These are phyloP conservation scores for Penicillium chermesinum DNA, from an alignment of 495 filamentous ascomycete species.

Conservation along the genomic window DNA sequence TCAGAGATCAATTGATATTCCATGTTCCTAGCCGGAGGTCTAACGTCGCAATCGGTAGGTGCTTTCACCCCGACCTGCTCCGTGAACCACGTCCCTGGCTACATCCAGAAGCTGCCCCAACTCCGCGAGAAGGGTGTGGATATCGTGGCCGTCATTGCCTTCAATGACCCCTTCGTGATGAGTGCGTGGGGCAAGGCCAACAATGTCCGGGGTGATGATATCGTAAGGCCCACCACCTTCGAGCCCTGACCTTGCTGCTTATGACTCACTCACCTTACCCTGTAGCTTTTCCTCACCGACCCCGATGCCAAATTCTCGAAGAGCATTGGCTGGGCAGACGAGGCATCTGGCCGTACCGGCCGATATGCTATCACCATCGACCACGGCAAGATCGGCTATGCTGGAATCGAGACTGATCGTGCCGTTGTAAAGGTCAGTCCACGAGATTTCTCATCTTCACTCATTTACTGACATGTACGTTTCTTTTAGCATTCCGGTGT, in stretches of 20 bases:
- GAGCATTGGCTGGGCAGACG: slow-evolving; percentile 72
- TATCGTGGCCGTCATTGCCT: slow-evolving; percentile 73
- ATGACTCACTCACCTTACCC: not conserved
- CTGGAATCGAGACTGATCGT: slow-evolving; percentile 67
- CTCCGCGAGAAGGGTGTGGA: slow-evolving; percentile 82
- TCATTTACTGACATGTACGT: slow-evolving; percentile 4
- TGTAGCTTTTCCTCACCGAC: slow-evolving; percentile 76
- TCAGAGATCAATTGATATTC: not conserved
- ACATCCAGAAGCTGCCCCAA: slow-evolving; percentile 65
- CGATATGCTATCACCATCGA: slow-evolving; percentile 85
- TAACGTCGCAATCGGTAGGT: slow-evolving; percentile 34
- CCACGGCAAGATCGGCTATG: slow-evolving; percentile 81
- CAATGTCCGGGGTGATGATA: slow-evolving; percentile 64
- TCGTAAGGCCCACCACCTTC: slow-evolving; percentile 48
- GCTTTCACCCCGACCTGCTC: slow-evolving; percentile 95
- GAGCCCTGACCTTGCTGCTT: too few relatives aligned
- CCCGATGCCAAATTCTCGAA: slow-evolving; percentile 67
- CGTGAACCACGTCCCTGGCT: slow-evolving; percentile 75
- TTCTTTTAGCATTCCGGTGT: slow-evolving; percentile 58
- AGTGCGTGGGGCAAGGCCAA: slow-evolving; percentile 94
- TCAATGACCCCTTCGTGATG: slow-evolving; percentile 89
- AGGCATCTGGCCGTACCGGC: slow-evolving; percentile 57
- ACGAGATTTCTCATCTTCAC: not conserved
- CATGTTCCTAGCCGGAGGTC: not conserved
- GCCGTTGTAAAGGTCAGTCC: slow-evolving; percentile 43